Conservation (phyloP, 2,329 filamentous ascomycete genomes). For the Cylindrodendrum hubeiense region DNA sequence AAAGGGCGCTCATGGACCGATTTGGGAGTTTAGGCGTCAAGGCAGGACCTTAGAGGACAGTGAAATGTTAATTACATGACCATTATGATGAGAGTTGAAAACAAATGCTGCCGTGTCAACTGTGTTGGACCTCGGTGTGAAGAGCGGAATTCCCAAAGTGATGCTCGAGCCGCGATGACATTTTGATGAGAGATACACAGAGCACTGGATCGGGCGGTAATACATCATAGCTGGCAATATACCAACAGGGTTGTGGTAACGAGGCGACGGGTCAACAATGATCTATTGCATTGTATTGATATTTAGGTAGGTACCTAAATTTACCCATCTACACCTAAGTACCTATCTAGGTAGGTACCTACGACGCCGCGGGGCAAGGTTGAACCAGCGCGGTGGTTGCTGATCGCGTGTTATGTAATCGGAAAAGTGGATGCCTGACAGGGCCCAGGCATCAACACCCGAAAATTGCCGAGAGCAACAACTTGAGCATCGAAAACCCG, state of each 20-base stretch:
- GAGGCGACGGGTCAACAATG: no score
- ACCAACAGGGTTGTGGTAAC: no score
- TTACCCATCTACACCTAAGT: no score
- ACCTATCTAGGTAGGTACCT: neutral
- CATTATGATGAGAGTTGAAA: slow-evolving; percentile 29
- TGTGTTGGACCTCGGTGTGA: neutral
- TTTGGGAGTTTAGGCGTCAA: slow-evolving; percentile 34
- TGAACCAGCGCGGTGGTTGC: no score
- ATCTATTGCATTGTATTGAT: no score
- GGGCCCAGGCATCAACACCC: slow-evolving; percentile 54
- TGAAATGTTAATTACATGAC: slow-evolving; percentile 37
- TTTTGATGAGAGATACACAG: neutral
- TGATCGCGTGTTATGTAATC: slow-evolving; percentile 44
- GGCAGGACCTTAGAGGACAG: slow-evolving; percentile 19
- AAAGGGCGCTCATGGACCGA: slow-evolving; percentile 23
- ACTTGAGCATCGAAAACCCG: slow-evolving; percentile 49
- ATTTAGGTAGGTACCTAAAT: no score
- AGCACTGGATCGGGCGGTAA: no score
- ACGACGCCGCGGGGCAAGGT: no score
- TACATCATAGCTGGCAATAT: no score
- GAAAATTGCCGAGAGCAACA: slow-evolving; percentile 58
- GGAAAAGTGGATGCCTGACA: slow-evolving; percentile 53
- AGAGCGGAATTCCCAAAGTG: no score
- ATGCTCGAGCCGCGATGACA: no score
- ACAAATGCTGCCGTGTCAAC: slow-evolving; percentile 5